Evolutionary conservation across 2,329 filamentous ascomycete species (phyloP).

Genomic region (Fusarium hainanense): DNA sequence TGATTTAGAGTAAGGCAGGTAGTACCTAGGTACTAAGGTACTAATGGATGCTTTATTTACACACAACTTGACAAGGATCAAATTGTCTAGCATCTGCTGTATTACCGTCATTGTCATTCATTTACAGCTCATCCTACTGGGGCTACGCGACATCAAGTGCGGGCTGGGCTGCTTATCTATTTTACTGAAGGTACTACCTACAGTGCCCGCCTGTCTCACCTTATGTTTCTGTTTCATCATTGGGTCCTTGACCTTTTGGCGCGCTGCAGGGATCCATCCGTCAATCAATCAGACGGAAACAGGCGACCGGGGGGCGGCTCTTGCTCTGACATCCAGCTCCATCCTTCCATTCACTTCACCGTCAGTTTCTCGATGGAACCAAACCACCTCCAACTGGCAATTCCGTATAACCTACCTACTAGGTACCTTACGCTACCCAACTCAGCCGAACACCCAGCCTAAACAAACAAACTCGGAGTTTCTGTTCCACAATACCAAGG

Average conservation of each 20-base stretch:
- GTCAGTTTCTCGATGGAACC: constrained; percentile 32
- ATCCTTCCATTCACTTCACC: constrained; percentile 34
- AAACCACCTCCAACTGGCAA: constrained; percentile 12
- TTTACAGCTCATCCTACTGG: constrained; percentile 14
- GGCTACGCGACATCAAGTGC: neutral
- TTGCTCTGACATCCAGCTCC: constrained; percentile 21
- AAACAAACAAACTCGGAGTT: constrained; percentile 7
- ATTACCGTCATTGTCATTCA: neutral
- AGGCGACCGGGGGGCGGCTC: constrained; percentile 18
- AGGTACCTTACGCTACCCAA: neutral
- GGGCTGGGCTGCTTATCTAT: neutral
- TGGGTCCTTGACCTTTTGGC: constrained; percentile 21
- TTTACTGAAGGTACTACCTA: neutral
- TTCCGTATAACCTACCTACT: constrained; percentile 14
- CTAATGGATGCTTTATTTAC: neutral
- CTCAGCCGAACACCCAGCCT: neutral
- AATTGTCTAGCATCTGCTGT: neutral
- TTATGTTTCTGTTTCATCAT: constrained; percentile 28
- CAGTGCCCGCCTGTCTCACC: constrained; percentile 1
- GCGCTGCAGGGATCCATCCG: constrained; percentile 28
- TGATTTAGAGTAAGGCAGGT: neutral
- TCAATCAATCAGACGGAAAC: constrained; percentile 24
- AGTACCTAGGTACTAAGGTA: neutral
- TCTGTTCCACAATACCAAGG: constrained; percentile 24
- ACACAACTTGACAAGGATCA: neutral